Evolutionary conservation across 352 stramenopile species (phyloP).

Genomic region (Globisporangium radiosum): DNA sequence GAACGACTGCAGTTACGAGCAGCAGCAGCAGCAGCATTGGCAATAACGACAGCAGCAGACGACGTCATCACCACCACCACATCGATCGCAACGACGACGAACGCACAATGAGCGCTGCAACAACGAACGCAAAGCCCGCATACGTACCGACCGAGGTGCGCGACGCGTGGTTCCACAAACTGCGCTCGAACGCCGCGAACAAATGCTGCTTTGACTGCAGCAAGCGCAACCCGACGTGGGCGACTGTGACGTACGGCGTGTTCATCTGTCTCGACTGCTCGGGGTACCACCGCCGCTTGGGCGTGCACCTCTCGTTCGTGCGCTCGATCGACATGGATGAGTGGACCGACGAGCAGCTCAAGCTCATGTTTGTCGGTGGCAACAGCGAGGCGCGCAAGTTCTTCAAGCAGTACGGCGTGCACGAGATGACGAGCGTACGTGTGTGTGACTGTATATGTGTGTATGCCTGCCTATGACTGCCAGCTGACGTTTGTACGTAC

Average conservation of each 20-base stretch:
- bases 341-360: constrained; percentile 93
- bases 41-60: background rate
- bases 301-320: constrained; percentile 93
- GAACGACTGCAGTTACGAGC: too few relatives aligned
- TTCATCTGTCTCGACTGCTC: constrained; percentile 96
- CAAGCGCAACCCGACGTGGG: constrained; percentile 93
- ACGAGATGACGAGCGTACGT: constrained; percentile 83
- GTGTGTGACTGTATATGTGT: background rate
- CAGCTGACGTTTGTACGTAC: too few relatives aligned
- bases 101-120: background rate
- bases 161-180: constrained; percentile 84
- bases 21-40: background rate
- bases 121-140: constrained; percentile 28
- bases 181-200: constrained; percentile 69
- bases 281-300: constrained; percentile 89
- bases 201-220: constrained; percentile 96
- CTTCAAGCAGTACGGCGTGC: constrained; percentile 89
- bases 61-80: background rate
- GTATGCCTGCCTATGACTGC: background rate
- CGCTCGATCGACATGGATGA: constrained; percentile 95
- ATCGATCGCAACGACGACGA: too few relatives aligned
- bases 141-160: constrained; percentile 71
- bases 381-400: constrained; percentile 91
- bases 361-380: constrained; percentile 90
- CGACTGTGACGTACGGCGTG: constrained; percentile 93